Conservation (phyloP, 208 protist genomes). For the Jaenimonas drosophilae region DNA sequence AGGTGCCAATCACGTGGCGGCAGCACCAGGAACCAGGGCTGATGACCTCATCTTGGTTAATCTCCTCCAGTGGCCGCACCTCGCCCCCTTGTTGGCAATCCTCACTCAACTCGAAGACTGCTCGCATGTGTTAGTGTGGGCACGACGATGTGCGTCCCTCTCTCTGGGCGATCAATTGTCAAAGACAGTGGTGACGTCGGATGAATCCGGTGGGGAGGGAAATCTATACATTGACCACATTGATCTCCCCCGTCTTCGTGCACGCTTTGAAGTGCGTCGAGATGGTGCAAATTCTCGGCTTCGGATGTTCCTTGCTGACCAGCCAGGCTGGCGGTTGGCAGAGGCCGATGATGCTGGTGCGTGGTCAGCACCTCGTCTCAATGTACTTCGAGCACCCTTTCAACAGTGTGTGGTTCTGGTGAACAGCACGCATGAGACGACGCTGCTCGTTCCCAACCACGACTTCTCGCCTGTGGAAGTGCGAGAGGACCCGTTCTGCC, state of each 20-base stretch:
- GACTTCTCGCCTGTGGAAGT: conserved; percentile 42
- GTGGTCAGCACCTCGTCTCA: conserved; percentile 9
- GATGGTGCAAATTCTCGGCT: conserved; percentile 28
- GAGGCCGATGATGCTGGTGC: conserved; percentile 25
- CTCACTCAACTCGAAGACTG: conserved; percentile 65
- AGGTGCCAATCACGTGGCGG: neutral
- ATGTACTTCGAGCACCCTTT: conserved; percentile 27
- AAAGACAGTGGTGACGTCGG: neutral
- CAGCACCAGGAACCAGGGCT: neutral
- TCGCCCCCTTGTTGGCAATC: conserved; percentile 39
- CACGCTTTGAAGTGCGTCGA: conserved; percentile 56
- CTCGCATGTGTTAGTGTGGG: conserved; percentile 86
- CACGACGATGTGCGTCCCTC: conserved; percentile 5
- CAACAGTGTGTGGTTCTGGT: conserved; percentile 54
- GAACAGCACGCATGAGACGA: conserved; percentile 47
- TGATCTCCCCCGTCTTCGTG: conserved; percentile 86
- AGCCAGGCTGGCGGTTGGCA: conserved; percentile 63
- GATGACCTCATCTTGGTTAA: conserved; percentile 36
- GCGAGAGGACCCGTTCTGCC: conserved; percentile 37
- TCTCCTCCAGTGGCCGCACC: conserved; percentile 16
- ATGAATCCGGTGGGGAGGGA: neutral
- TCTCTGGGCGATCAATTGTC: neutral
- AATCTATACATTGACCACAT: conserved; percentile 44
- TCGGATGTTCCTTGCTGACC: conserved; percentile 63
- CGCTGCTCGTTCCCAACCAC: conserved; percentile 68